Evolutionary conservation across 2,329 filamentous ascomycete species (phyloP).

Genomic region (Aspergillus phoenicis): DNA sequence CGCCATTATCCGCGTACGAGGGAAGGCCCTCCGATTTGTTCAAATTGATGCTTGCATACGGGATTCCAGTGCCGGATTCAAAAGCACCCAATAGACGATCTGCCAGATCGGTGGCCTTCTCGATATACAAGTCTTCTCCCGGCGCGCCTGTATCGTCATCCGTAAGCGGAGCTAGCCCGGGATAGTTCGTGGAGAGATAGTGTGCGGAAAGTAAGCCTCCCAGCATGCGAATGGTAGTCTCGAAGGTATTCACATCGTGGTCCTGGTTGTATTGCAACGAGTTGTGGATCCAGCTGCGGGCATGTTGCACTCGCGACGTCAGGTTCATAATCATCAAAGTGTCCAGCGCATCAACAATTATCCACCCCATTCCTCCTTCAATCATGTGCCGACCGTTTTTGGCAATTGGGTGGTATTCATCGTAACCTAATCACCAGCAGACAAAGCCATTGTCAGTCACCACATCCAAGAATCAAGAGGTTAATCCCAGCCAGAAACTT

Average conservation of each 20-base stretch:
- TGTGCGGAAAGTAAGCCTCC: conserved; percentile 91
- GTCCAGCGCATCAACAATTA: conserved; percentile 93
- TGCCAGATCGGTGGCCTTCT: conserved; percentile 91
- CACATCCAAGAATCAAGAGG: not conserved
- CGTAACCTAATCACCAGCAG: conserved; percentile 42
- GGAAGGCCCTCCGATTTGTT: conserved; percentile 73
- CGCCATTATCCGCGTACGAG: conserved; percentile 82
- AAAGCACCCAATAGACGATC: conserved; percentile 86
- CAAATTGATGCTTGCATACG: conserved; percentile 87
- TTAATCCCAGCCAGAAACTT: conserved; percentile 41
- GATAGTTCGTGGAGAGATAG: conserved; percentile 84
- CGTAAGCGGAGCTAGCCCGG: conserved; percentile 72
- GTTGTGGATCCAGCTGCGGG: conserved; percentile 83
- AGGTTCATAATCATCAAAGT: conserved; percentile 99
- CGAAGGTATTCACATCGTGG: conserved; percentile 95
- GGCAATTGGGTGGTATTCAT: conserved; percentile 82
- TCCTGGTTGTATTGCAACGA: conserved; percentile 84
- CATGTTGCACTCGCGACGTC: conserved; percentile 79
- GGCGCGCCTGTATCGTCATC: conserved; percentile 72
- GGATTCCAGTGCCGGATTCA: conserved; percentile 81
- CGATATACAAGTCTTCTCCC: conserved; percentile 89
- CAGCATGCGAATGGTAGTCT: conserved; percentile 97
- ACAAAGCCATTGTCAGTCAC: conserved; percentile 29
- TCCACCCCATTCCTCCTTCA: conserved; percentile 89
- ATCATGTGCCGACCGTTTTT: conserved; percentile 84